phyloP scores from a whole-genome alignment of 2,329 filamentous ascomycete species.

The Piedraia hortae region DNA sequence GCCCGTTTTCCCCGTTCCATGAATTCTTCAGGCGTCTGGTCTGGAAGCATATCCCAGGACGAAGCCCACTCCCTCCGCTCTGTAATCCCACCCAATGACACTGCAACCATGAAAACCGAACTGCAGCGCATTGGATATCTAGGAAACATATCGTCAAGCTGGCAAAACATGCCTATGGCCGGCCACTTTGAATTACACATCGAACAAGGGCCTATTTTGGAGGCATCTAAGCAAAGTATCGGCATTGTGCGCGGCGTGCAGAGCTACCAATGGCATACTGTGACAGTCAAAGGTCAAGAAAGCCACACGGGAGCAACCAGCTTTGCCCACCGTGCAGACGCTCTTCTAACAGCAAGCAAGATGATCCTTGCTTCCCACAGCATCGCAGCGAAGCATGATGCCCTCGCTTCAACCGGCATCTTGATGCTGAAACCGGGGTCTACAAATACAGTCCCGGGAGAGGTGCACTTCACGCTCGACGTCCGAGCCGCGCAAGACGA shows the following conservation, averaged over 20 bases:
- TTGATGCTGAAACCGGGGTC: conserved; percentile 36
- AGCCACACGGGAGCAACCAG: conserved; percentile 52
- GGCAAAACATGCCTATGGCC: conserved; percentile 35
- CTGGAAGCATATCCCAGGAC: conserved; percentile 34
- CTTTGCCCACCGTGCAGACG: conserved; percentile 36
- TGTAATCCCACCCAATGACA: conserved; percentile 26
- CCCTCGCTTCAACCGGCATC: conserved; percentile 43
- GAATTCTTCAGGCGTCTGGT: conserved; percentile 51
- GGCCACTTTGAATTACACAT: conserved; percentile 69
- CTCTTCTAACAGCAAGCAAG: conserved; percentile 36
- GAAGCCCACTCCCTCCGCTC: conserved; percentile 34
- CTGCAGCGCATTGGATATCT: conserved; percentile 46
- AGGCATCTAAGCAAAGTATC: conserved; percentile 33
- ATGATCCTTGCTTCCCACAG: conserved; percentile 40
- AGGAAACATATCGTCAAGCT: conserved; percentile 27
- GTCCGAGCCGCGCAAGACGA: conserved; percentile 31
- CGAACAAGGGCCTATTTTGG: conserved; percentile 54
- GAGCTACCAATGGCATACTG: conserved; percentile 45
- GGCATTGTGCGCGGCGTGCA: conserved; percentile 47
- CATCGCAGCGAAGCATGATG: conserved; percentile 30
- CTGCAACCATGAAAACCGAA: conserved; percentile 37
- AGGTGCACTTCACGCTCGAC: conserved; percentile 40
- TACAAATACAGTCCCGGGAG: conserved; percentile 46
- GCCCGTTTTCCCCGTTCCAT: conserved; percentile 54
- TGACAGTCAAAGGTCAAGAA: conserved; percentile 38